These are phyloP conservation scores for Bauhinia variegata DNA, from an alignment of 306 rosid genomes.

Conservation along the genomic window DNA sequence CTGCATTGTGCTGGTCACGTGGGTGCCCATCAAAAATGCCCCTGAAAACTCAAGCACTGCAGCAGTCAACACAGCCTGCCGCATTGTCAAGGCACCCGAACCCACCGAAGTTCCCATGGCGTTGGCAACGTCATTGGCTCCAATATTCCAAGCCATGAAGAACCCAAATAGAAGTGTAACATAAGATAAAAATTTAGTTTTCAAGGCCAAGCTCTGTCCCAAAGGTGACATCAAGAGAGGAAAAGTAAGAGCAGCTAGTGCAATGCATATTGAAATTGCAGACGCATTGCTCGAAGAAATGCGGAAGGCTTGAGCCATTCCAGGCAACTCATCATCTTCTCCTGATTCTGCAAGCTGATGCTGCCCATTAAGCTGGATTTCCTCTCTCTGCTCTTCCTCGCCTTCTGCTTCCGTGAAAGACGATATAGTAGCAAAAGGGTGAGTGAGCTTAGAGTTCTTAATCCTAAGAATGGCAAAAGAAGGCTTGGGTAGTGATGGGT, in stretches of 20 bases:
- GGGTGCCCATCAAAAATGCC: constrained; percentile 84
- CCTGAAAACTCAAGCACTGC: constrained; percentile 91
- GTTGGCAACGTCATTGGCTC: constrained; percentile 97
- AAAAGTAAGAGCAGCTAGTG: constrained; percentile 61
- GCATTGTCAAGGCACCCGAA: constrained; percentile 79
- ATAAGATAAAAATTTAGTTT: constrained; percentile 68
- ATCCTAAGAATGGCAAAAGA: constrained; percentile 39
- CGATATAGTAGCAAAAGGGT: constrained; percentile 69
- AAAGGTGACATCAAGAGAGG: constrained; percentile 78
- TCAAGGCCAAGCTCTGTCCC: constrained; percentile 60
- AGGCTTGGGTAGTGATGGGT: constrained; percentile 18
- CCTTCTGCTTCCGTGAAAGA: constrained; percentile 79
- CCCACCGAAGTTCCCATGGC: constrained; percentile 99
- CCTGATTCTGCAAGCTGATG: constrained; percentile 29
- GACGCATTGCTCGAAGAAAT: constrained; percentile 67
- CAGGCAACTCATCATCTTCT: constrained; percentile 35
- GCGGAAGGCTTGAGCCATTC: constrained; percentile 73
- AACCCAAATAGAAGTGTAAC: constrained; percentile 77
- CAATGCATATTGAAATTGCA: constrained; percentile 70
- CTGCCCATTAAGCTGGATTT: constrained; percentile 30
- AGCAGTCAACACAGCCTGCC: constrained; percentile 87
- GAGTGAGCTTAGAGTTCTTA: constrained; percentile 39
- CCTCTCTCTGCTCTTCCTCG: constrained; percentile 41
- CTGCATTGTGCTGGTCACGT: constrained; percentile 95
- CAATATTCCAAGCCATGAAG: constrained; percentile 99